Evolutionary conservation across 140 eudicot genomes (phyloP).

Genomic region (Bidens hawaiensis): DNA sequence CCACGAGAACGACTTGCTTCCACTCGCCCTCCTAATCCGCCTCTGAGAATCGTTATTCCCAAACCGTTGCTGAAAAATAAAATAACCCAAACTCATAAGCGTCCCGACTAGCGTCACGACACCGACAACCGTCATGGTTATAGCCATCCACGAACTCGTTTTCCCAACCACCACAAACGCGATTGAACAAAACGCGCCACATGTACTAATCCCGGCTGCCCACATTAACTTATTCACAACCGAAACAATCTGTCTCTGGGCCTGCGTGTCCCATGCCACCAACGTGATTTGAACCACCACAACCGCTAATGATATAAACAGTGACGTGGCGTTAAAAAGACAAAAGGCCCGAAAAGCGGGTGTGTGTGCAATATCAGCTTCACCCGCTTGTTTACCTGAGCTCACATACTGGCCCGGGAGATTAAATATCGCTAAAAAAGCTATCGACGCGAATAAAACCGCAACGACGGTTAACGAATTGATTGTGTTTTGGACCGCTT

Average conservation of each 20-base stretch:
- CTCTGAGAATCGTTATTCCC: conserved; percentile 79
- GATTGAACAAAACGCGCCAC: conserved; percentile 82
- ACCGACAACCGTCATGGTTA: conserved; percentile 67
- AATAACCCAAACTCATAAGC: conserved; percentile 71
- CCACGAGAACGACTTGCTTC: conserved; percentile 91
- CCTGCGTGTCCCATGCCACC: conserved; percentile 90
- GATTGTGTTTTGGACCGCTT: conserved; percentile 89
- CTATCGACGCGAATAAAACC: conserved; percentile 84
- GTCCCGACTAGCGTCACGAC: conserved; percentile 76
- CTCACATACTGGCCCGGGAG: conserved; percentile 64
- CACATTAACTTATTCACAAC: conserved; percentile 91
- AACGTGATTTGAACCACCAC: conserved; percentile 90
- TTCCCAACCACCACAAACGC: conserved; percentile 91
- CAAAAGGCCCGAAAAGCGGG: conserved; percentile 72
- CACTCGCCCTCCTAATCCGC: conserved; percentile 66
- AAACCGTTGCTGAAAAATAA: conserved; percentile 69
- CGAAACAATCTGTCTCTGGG: conserved; percentile 77
- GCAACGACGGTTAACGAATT: conserved; percentile 91
- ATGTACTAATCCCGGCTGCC: conserved; percentile 86
- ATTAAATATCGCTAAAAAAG: conserved; percentile 83
- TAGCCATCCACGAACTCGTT: conserved; percentile 74
- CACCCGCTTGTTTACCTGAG: conserved; percentile 44
- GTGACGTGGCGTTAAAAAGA: conserved; percentile 72
- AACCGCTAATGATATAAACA: conserved; percentile 81
- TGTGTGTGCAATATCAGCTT: conserved; percentile 46